phyloP scores from a whole-genome alignment of 1,284 basidiomycete genomes.

The Ustilago shanxiensis region DNA sequence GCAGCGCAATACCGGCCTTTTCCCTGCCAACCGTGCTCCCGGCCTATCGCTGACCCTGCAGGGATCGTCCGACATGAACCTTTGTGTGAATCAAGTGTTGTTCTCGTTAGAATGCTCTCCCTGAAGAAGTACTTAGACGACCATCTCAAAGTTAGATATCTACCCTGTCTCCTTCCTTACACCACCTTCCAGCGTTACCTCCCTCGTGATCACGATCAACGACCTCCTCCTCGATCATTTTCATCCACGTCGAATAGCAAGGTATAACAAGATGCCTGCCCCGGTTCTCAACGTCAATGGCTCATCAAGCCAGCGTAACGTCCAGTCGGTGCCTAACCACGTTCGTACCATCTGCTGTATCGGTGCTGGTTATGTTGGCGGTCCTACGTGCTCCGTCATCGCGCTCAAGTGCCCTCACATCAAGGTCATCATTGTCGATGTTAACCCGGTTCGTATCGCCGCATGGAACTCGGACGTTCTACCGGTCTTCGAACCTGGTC shows the following conservation, averaged over 20 bases:
- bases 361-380: constrained; percentile 92
- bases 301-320: constrained; percentile 25
- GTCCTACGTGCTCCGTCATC: constrained; percentile 87
- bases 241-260: neutral
- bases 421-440: constrained; percentile 94
- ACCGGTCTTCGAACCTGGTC: constrained; percentile 96
- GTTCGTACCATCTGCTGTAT: constrained; percentile 73
- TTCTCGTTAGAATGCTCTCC: constrained; percentile 10
- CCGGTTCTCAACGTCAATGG: constrained; percentile 23
- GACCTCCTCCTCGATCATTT: neutral
- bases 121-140: neutral
- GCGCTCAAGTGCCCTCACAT: constrained; percentile 95
- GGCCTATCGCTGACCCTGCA: neutral
- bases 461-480: constrained; percentile 87
- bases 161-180: neutral
- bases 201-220: neutral
- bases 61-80: constrained; percentile 9
- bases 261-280: constrained; percentile 18
- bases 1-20: neutral
- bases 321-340: constrained; percentile 43
- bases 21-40: neutral
- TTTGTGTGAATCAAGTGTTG: constrained; percentile 14
- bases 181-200: neutral
- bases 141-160: neutral
- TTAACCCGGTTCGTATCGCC: constrained; percentile 92